phyloP scores from a whole-genome alignment of 2,329 filamentous ascomycete species.

The Paracoccidioides brasiliensis region DNA sequence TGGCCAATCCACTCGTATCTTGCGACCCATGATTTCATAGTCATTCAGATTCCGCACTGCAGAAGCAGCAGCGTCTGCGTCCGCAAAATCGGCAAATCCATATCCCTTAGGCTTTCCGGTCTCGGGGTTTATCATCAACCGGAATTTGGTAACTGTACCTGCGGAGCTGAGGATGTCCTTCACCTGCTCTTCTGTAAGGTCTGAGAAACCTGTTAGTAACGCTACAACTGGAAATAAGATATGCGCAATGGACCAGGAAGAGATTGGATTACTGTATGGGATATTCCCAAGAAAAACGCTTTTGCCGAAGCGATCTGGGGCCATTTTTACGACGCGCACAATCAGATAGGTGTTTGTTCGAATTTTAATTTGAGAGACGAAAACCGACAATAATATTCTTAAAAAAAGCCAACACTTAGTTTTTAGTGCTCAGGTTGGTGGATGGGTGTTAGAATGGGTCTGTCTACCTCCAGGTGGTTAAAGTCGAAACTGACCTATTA shows the following conservation, averaged over 20 bases:
- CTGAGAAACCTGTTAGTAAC: constrained; percentile 55
- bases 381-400: background rate
- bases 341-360: background rate
- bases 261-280: constrained; percentile 60
- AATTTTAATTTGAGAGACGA: background rate
- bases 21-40: constrained; percentile 86
- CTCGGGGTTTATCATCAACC: constrained; percentile 88
- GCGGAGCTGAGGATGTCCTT: constrained; percentile 83
- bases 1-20: constrained; percentile 88
- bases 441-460: background rate
- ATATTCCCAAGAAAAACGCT: constrained; percentile 41
- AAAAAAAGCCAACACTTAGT: background rate
- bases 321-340: constrained; percentile 22
- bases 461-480: too few species aligned
- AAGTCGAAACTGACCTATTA: too few species aligned
- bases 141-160: constrained; percentile 81
- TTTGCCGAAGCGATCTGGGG: constrained; percentile 32
- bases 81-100: constrained; percentile 90
- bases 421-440: background rate
- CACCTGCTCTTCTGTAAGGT: constrained; percentile 91
- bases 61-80: constrained; percentile 80
- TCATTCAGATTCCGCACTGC: constrained; percentile 94
- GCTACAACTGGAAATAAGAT: constrained; percentile 39
- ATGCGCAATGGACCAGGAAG: constrained; percentile 74
- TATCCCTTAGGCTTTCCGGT: constrained; percentile 92